These are phyloP conservation scores for Lentinula edodes DNA, from an alignment of 768 basidiomycete species.

Conservation along the genomic window DNA sequence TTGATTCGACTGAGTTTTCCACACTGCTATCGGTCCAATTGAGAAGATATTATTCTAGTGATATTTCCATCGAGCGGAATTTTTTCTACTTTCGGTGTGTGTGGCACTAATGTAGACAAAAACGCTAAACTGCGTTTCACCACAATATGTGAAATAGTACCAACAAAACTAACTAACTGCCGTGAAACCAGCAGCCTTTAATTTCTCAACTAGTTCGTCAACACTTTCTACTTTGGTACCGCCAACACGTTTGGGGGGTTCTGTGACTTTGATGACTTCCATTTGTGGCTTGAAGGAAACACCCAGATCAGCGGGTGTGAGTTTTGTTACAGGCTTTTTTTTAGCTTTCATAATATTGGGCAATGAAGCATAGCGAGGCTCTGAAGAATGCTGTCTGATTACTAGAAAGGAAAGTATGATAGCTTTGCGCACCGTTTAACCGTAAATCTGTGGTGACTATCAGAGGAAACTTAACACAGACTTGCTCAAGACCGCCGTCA, in stretches of 20 bases:
- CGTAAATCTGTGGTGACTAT: slow-evolving; percentile 91
- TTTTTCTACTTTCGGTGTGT: too few species aligned
- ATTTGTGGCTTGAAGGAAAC: slow-evolving; percentile 80
- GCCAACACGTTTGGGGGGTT: slow-evolving; percentile 87
- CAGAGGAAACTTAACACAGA: slow-evolving; percentile 74
- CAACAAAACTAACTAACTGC: slow-evolving; percentile 15
- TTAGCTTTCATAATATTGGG: slow-evolving; percentile 99
- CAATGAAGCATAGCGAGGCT: slow-evolving; percentile 95
- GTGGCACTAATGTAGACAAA: not conserved
- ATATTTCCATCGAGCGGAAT: too few species aligned
- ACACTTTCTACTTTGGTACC: slow-evolving; percentile 90
- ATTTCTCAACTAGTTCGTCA: slow-evolving; percentile 82
- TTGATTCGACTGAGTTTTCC: too few species aligned
- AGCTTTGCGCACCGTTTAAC: slow-evolving; percentile 33
- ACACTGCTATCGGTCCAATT: too few species aligned
- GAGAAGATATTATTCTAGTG: too few species aligned
- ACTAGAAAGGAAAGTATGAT: not conserved
- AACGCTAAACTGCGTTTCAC: slow-evolving; percentile 8
- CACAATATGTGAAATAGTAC: too few species aligned
- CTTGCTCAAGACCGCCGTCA: slow-evolving; percentile 87
- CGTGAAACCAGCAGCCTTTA: slow-evolving; percentile 79
- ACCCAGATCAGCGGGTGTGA: slow-evolving; percentile 73
- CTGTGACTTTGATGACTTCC: slow-evolving; percentile 82
- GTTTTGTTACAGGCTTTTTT: slow-evolving; percentile 91
- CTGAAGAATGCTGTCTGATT: slow-evolving; percentile 28